Base-by-base conservation (phyloP, 2,329 filamentous ascomycete species). In the Coniochaeta sp. region DNA sequence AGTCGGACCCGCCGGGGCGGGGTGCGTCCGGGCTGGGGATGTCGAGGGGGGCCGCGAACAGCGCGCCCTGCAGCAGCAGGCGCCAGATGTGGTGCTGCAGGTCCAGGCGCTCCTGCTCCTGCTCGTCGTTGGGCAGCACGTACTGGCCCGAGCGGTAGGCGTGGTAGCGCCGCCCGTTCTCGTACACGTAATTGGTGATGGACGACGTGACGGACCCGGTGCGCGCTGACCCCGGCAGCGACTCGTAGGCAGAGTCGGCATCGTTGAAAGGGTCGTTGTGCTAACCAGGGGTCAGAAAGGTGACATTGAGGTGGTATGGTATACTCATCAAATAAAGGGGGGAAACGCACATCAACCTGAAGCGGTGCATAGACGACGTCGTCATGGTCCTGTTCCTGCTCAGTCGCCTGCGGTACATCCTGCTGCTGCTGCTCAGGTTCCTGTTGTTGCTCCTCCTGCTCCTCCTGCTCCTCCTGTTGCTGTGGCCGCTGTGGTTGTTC, bases 81-180 rank as follows among this genome's bases (percentile, higher is more conserved):
- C 77, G 78, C 68, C 80, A 78, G 65, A 85, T 76, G 65, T 83
- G 77, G 68, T 85, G 81, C 64, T 81, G 79, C 63, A 81, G 71
- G 62, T 85, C 80, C 17, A 84, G 72, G 14, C 82, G 79, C 64
- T 83, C 79, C 57, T 82, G 73, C 67, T 85, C 83, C 62, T 74
- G 69, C 63, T 80, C 77, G 67, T 84, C 81, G 68, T 83, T 83
- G 57, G 81, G 81, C 16, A 73, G 63, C 56, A 72, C 64, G 58
- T 77, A 77, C 17, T 73, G 66, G 9, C 80, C 80, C 30, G 79
- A 74, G 36, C 75, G 73, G 64, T 76, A 79, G 52, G 73, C 74
- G 62, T 80, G 77, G 57, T 82, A 83, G 4, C 78, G 71, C 0
- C 80, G 73, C 3, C 79, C 79, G 57, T 81, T 75, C 60, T 81